Conservation (phyloP, 768 basidiomycete genomes). For the Suillus discolor region DNA sequence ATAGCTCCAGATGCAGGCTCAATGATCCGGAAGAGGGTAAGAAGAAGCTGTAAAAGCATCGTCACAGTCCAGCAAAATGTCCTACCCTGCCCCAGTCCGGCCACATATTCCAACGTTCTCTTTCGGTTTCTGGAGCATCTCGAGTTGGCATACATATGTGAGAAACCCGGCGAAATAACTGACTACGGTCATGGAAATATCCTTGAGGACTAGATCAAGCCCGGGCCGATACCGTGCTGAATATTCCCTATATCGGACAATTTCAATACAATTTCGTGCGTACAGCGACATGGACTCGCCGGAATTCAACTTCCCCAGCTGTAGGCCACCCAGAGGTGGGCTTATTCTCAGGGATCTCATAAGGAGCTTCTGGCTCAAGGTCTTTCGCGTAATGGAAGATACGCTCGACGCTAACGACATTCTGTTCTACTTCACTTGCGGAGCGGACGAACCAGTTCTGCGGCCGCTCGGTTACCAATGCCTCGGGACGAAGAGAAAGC, state of each 20-base stretch:
- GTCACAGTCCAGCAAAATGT: not conserved
- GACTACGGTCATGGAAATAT: slow-evolving; percentile 72
- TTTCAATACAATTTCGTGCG: slow-evolving; percentile 6
- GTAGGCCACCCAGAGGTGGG: slow-evolving; percentile 70
- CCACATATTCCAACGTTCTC: slow-evolving; percentile 93
- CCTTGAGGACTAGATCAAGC: slow-evolving; percentile 77
- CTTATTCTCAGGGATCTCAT: slow-evolving; percentile 61
- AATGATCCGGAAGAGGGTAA: slow-evolving; percentile 78
- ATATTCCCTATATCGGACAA: slow-evolving; percentile 53
- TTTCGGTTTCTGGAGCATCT: slow-evolving; percentile 54
- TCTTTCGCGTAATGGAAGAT: slow-evolving; percentile 77
- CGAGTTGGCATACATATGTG: slow-evolving; percentile 8
- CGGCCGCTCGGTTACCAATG: slow-evolving; percentile 5
- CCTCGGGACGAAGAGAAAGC: not conserved
- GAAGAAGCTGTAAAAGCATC: slow-evolving; percentile 45
- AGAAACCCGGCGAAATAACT: slow-evolving; percentile 17
- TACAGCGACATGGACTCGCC: slow-evolving; percentile 39
- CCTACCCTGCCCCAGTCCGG: slow-evolving; percentile 78
- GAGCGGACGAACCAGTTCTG: slow-evolving; percentile 85
- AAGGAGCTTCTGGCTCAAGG: slow-evolving; percentile 74
- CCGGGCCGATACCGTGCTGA: slow-evolving; percentile 80
- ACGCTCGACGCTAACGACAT: slow-evolving; percentile 87
- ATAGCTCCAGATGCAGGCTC: slow-evolving; percentile 72
- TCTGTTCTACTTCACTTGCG: slow-evolving; percentile 88
- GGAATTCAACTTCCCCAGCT: slow-evolving; percentile 72